phyloP scores from a whole-genome alignment of 2,329 filamentous ascomycete species.

The Rutstroemia sp. region DNA sequence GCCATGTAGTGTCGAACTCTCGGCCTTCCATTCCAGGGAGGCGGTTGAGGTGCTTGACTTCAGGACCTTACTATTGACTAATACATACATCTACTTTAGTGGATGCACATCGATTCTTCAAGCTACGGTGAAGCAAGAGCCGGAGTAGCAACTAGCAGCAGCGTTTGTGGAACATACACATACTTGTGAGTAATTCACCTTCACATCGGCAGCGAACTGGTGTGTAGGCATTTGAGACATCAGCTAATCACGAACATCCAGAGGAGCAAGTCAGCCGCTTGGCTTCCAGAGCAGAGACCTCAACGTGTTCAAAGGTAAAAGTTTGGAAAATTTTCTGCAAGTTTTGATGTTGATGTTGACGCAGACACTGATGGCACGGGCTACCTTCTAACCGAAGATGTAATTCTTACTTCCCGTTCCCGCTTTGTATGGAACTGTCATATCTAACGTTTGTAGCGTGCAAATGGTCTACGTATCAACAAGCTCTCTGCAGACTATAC shows the following conservation, averaged over 20 bases:
- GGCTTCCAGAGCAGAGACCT: slow-evolving; percentile 29
- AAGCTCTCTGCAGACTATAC: slow-evolving; percentile 50
- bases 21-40: no score
- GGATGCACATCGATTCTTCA: slow-evolving; percentile 57
- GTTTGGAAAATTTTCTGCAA: not conserved
- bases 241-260: not conserved
- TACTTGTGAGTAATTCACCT: slow-evolving; percentile 31
- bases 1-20: not conserved
- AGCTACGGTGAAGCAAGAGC: slow-evolving; percentile 57
- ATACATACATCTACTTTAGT: slow-evolving; percentile 27
- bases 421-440: not conserved
- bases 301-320: slow-evolving; percentile 26
- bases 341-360: not conserved
- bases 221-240: not conserved
- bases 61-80: no score
- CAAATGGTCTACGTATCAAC: slow-evolving; percentile 50
- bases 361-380: slow-evolving; percentile 53
- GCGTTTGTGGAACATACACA: slow-evolving; percentile 53
- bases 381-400: slow-evolving; percentile 57
- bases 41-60: no score
- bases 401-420: slow-evolving; percentile 28
- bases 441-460: slow-evolving; percentile 33
- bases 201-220: no score
- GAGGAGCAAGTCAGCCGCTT: slow-evolving; percentile 26
- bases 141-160: slow-evolving; percentile 52